Base-by-base conservation (phyloP, 495 filamentous ascomycete genomes). In the Baudoinia panamericana region DNA sequence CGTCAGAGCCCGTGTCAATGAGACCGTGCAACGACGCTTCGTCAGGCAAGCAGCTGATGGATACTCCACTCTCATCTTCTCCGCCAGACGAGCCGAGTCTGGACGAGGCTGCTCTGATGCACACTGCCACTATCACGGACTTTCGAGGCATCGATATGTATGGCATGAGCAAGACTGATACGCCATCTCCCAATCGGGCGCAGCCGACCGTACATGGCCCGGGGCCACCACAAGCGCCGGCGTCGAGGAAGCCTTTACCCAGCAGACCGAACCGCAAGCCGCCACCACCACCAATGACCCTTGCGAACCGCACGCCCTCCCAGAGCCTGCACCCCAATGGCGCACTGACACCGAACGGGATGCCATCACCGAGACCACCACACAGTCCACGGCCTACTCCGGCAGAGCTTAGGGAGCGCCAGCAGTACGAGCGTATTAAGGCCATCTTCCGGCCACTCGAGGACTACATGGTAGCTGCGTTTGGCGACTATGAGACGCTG, bases 401-500 rank as follows among this genome's bases (percentile, higher is more conserved):
- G 2, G 31, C 36, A n/a, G 47, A 54, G 18, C n/a, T 43, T 3
- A 37, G 51, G 25, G 36, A 17, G 33, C 35, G 47, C 1, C 11
- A 32, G 32, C 46, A 39, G 16, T 48, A 50, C 38, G 50, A 56
- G 20, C 38, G 43, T 9, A 28, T 48, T 12, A 45, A 40, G 39
- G 38, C 30, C 6, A 47, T 51, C 8, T 93, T 94, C 53, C 71
- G 70, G 42, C 68, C 63, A 16, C 54, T 93, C 31, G 85, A 93
- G 57, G 79, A 83, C 39, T 84, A 86, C 53, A 69, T 93, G 22
- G 61, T 77, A 19, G 53, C 53, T 15, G 74, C 72, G 37, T 82
- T 93, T 51, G 75, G 70, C 32, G 71, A 73, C 9, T 76, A 73
- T 51, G 69, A 79, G 22, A 77, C 71, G 54, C 60, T 94, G 7